Percentiles rank a stretch among this genome's conserved stretches.
Conservation (phyloP, 208 protist genomes). For the Leishmania tarentolae region DNA sequence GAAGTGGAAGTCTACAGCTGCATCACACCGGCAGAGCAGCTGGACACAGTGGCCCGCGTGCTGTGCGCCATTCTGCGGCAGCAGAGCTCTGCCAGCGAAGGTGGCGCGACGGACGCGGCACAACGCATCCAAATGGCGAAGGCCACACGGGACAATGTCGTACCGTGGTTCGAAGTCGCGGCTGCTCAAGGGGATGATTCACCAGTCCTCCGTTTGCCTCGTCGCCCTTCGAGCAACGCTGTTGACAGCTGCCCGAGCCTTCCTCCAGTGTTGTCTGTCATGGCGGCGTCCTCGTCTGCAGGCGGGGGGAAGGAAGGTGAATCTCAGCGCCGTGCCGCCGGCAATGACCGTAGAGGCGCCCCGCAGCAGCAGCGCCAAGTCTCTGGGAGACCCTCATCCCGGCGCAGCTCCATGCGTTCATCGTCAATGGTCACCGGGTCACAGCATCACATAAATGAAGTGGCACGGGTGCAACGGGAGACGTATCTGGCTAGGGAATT, state of each 20-base stretch:
- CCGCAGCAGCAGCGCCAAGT: neutral
- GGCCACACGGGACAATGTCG: slow-evolving; percentile 22
- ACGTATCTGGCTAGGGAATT: slow-evolving; percentile 26
- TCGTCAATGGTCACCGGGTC: neutral
- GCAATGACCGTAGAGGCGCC: neutral
- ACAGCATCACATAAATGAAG: slow-evolving; percentile 1
- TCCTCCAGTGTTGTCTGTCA: neutral
- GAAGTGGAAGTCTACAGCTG: slow-evolving; percentile 16
- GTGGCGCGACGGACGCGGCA: neutral
- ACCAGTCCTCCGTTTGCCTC: neutral
- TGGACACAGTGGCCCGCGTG: slow-evolving; percentile 31
- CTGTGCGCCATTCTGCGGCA: slow-evolving; percentile 14
- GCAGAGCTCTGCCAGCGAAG: neutral
- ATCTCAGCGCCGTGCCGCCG: neutral
- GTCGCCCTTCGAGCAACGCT: neutral
- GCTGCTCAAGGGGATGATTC: neutral
- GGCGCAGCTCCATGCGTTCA: neutral
- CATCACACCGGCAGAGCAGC: slow-evolving; percentile 22
- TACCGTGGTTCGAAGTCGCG: slow-evolving; percentile 16
- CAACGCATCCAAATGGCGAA: slow-evolving; percentile 21
- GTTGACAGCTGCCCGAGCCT: neutral
- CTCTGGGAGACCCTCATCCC: neutral
- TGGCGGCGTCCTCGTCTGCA: neutral
- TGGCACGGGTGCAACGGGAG: slow-evolving; percentile 14
- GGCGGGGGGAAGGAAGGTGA: neutral